Evolutionary conservation across 805 yeast species (phyloP), one percentile per base, ranked within the genome.

Genomic region (Monosporozyma aquatica): DNA sequence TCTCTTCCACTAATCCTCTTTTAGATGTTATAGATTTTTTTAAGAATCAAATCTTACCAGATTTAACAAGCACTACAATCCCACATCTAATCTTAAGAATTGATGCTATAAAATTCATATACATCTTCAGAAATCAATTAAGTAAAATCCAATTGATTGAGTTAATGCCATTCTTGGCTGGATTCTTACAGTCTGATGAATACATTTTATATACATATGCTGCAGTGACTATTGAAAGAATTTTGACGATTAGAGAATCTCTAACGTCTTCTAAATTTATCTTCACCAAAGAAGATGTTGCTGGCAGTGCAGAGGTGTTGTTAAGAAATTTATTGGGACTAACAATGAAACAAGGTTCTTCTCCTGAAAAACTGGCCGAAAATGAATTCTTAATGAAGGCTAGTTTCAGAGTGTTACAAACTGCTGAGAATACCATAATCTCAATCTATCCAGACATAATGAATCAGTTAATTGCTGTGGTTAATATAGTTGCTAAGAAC

Each of bases 371-470:
- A 57, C 67, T 94, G 40, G 87, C 97, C 0, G 97, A 92, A 58
- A 92, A 92, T 62, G 98, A 92, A 58, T 92, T 86, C 58, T 69
- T 92, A 56, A 85, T 92, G 80, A 86, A 82, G 57, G 78, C 94
- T 48, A 69, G 86, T 2, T 86, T 87, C 87, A 74, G 97, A 54
- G 80, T 89, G 6, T 63, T 83, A 44, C 70, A 81, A 39, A 76
- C 87, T 14, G 74, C 87, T 7, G 86, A 83, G 52, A 85, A 83
- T 48, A 64, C 78, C 1, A 56, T 85, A n/a, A 62, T 62, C 27
- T 56, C 66, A 5, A 66, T 72, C 42, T 65, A 74, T 36, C 52
- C 68, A 13, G 72, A 76, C 22, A 44, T 69, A 9, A 66, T 86
- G 28, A 70, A 73, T 26, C 89, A 89, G 57, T 67, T 90, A 34